phyloP scores from a whole-genome alignment of 75 land plant genomes.

The Picea sitchensis region DNA sequence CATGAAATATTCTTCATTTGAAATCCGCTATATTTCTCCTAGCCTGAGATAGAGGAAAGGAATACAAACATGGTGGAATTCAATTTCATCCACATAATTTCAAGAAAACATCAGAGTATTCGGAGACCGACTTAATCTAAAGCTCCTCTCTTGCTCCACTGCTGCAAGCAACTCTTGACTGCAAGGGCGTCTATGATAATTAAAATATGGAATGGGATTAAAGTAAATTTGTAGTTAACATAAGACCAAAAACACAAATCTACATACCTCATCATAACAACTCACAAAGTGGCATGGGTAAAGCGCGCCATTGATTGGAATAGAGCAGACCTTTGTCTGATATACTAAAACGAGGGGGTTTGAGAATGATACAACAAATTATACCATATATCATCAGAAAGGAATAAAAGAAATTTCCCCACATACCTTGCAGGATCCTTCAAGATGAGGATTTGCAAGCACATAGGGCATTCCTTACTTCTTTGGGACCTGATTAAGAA shows the following conservation, averaged over 20 bases:
- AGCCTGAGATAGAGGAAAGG: no score
- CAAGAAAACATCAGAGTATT: conserved; percentile 67
- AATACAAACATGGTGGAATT: conserved; percentile 24
- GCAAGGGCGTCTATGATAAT: conserved; percentile 11
- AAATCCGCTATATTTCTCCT: no score
- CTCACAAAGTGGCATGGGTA: background rate
- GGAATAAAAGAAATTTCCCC: background rate
- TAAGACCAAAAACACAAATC: background rate
- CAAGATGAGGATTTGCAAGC: conserved; percentile 81
- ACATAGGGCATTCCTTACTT: conserved; percentile 99
- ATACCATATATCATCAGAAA: background rate
- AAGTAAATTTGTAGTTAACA: background rate
- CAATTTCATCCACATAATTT: conserved; percentile 76
- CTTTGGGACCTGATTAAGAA: conserved; percentile 76
- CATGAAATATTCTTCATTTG: no score
- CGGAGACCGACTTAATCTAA: conserved; percentile 49
- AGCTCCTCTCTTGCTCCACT: conserved; percentile 73
- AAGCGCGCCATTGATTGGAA: background rate
- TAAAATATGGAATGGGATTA: background rate
- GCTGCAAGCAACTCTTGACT: conserved; percentile 95
- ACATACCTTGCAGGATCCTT: conserved; percentile 80
- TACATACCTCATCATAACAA: background rate
- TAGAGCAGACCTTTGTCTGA: background rate
- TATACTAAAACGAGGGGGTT: background rate
- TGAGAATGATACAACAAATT: background rate